These are phyloP conservation scores for Chlamydomonas sphaeroides DNA, from an alignment of 139 green algal species.

Conservation along the genomic window DNA sequence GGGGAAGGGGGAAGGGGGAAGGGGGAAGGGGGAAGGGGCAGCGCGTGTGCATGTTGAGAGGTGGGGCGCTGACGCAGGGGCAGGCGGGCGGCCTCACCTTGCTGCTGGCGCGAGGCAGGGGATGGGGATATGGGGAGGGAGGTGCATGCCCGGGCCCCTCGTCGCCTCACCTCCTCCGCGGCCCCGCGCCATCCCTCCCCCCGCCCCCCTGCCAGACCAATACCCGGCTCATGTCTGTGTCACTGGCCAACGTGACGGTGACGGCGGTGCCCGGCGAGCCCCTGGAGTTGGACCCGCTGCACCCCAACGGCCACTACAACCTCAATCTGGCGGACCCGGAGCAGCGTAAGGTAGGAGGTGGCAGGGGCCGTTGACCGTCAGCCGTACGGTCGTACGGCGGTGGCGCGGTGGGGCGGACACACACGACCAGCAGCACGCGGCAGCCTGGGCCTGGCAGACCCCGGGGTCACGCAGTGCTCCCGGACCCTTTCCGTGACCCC, in stretches of 20 bases:
- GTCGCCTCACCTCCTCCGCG: not conserved
- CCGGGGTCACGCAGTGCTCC: too few species aligned
- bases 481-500: not conserved
- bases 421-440: too few species aligned
- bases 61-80: too few species aligned
- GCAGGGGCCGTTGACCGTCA: not conserved
- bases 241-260: not conserved
- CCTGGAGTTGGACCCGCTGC: constrained; percentile 10
- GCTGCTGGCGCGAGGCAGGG: too few species aligned
- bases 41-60: too few species aligned
- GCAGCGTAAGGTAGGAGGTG: constrained; percentile 5
- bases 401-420: too few species aligned
- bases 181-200: not conserved
- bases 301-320: constrained; percentile 28
- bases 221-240: not conserved
- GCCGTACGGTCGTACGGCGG: not conserved
- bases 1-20: not conserved
- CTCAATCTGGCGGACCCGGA: constrained; percentile 31
- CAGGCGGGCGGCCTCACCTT: too few species aligned
- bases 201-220: constrained; percentile 24
- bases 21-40: not conserved
- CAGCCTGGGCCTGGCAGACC: too few species aligned
- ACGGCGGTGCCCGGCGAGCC: constrained; percentile 17
- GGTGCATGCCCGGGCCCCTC: not conserved
- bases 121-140: not conserved